A percentile compares a stretch with the other conserved stretches of the same genome.
Evolutionary conservation across 345 rosid species (phyloP).

Genomic region (Eutrema heterophyllum): DNA sequence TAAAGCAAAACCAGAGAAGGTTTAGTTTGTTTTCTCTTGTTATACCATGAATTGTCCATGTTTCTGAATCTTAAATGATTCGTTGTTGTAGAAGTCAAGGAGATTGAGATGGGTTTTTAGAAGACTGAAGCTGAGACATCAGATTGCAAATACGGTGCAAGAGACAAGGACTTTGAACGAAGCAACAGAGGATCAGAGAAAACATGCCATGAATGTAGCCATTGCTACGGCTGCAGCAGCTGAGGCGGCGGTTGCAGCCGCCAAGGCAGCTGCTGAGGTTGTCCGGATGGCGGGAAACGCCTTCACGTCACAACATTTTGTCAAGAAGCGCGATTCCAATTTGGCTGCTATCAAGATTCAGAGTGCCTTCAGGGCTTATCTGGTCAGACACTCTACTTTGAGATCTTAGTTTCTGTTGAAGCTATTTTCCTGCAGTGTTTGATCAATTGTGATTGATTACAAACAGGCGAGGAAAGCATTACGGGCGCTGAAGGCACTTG

Average conservation of each 20-base stretch:
- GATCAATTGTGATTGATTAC: constrained; percentile 9
- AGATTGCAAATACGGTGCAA: constrained; percentile 37
- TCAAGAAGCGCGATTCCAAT: constrained; percentile 26
- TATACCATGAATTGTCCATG: background rate
- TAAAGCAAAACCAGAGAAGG: constrained; percentile 54
- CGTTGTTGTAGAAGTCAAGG: constrained; percentile 40
- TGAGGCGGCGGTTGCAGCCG: constrained; percentile 87
- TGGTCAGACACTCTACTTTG: constrained; percentile 43
- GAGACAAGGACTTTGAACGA: constrained; percentile 40
- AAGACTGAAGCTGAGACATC: constrained; percentile 45
- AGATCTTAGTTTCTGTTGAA: constrained; percentile 3
- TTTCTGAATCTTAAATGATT: background rate
- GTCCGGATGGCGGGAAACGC: constrained; percentile 52
- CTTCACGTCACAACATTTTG: constrained; percentile 35
- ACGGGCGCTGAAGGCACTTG: constrained; percentile 74
- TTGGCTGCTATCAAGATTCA: constrained; percentile 73
- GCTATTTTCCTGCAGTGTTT: constrained; percentile 7
- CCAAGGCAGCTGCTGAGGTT: constrained; percentile 88
- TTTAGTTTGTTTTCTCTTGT: constrained; percentile 10
- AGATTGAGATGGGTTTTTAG: constrained; percentile 52
- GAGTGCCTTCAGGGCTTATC: constrained; percentile 68
- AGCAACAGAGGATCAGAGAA: constrained; percentile 70
- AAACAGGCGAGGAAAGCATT: constrained; percentile 89
- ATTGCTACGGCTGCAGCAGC: constrained; percentile 87
- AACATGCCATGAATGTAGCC: constrained; percentile 76